Evolutionary conservation across 139 green algal species (phyloP), one percentile per base, ranked within the genome.

Genomic region (Spirogloea muscicola): DNA sequence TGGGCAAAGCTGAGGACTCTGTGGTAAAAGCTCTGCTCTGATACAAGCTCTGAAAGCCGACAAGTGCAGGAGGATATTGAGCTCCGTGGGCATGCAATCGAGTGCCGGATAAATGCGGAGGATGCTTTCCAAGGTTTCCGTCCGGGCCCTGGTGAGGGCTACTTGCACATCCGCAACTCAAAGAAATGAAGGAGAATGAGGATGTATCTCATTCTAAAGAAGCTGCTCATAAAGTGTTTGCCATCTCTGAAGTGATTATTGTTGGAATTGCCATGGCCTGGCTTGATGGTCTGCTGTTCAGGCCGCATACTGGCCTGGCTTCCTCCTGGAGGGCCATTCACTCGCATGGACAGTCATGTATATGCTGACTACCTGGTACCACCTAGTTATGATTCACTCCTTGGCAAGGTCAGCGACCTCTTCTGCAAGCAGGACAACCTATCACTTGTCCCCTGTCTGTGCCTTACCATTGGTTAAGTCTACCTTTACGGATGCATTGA

Each of bases 291-390:
- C 21, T 21, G 21, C 46, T 55, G 21, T 55, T 85, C 86, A 39
- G 90, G 93, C 29, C 87, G 91, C 33, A 87, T 98, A 21, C 87
- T 86, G 27, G 90, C 84, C 1, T 97, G 97, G 87, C 87, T 97
- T 52, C 82, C 93, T 0, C 91, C 93, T 18, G 93, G 93, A 13
- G 90, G 91, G 39, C 93, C 92, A 40, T 82, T 96, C 75, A 90
- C 96, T 48, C 89, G 93, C 83, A 97, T 97, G 93, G 93, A 98
- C 88, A 89, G 70, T 44, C 93, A 97, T 87, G 72, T 98, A 39
- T 98, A 98, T 84, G 84, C 89, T 38, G 91, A 93, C 82, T 97
- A 97, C 88, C 77, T 91, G 57, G 86, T 98, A 74, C 93, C 93
- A 18, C 91, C 93, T 38, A 95, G 95, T 88, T 98, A 98, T 72